Base-by-base conservation (phyloP, 2,329 filamentous ascomycete genomes). In the Elsinoe batatas region DNA sequence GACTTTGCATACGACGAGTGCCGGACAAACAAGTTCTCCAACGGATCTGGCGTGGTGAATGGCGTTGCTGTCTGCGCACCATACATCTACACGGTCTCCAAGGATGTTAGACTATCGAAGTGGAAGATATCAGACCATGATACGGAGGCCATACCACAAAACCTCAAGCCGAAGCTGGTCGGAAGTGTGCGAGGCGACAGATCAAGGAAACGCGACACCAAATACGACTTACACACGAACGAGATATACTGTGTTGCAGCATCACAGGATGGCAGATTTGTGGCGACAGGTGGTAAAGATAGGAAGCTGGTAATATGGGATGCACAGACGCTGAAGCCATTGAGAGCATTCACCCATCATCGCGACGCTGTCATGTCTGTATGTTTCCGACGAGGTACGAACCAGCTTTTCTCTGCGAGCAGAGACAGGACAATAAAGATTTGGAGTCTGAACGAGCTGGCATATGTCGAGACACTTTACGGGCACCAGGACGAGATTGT, bases 391-490 rank as follows among this genome's bases (percentile, higher is more conserved):
- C 69, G 74, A 64, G 72, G 71, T 49, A 76, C 79, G 35, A 95
- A 96, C 65, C 91, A 96, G 71, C 75, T 98, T 17, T 98, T 94
- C 73, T 94, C 89, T 3, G 85, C 87, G 57, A 93, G 88, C 54
- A 87, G 85, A 65, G 93, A 98, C 71, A 82, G 93, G 40, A 95
- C 91, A 2, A 85, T 98, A 67, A 97, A 97, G 71, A 86, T 94
- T 32, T 98, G 91, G 89, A 91, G 86, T 62, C 75, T 96, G 42
- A 87, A 95, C 63, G 90, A 94, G 68, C 78, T 95, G 59, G 89
- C 91, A 44, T 98, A 97, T 66, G 82, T 96, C 30, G 93, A 98
- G 71, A 97, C 91, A 0, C 77, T 98, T 0, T 97, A 96, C 67
- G 93, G 93, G 43, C 93, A 98, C 72, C 91, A 96, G 67, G 91